These are phyloP conservation scores for Cercospora zeae-maydis DNA, from an alignment of 2,329 filamentous ascomycete species.

Conservation along the genomic window DNA sequence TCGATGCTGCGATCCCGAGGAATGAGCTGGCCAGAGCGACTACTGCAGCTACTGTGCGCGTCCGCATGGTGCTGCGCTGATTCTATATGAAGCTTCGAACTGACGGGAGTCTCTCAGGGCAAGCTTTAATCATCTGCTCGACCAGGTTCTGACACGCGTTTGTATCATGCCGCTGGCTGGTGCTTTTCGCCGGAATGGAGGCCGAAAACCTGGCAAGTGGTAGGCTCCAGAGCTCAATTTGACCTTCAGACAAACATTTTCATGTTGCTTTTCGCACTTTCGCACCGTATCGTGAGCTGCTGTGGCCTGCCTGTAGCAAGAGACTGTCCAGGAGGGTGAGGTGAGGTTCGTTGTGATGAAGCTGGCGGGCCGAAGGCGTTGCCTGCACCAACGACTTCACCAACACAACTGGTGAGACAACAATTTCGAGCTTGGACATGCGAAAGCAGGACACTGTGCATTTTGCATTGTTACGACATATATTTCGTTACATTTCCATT, in stretches of 20 bases:
- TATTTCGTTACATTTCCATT: no score
- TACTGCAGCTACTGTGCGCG: constrained; percentile 29
- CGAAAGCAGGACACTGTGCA: no score
- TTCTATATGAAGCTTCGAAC: background rate
- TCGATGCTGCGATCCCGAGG: constrained; percentile 25
- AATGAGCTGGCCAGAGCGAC: constrained; percentile 32
- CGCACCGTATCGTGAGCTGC: background rate
- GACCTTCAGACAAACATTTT: background rate
- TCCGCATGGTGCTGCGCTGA: constrained; percentile 20
- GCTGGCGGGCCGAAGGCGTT: background rate
- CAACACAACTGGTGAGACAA: no score
- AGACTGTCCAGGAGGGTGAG: background rate
- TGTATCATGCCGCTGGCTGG: background rate
- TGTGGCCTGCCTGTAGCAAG: background rate
- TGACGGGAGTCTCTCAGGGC: background rate
- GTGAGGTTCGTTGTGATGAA: background rate
- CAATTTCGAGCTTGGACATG: no score
- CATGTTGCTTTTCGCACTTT: background rate
- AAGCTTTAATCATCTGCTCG: background rate
- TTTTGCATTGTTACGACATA: no score
- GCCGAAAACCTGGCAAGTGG: background rate
- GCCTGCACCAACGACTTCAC: background rate
- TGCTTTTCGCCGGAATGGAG: background rate
- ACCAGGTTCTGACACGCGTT: background rate
- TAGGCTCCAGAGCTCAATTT: background rate